phyloP scores from a whole-genome alignment of 345 rosid genomes.

The Eucalyptus tenuipes region DNA sequence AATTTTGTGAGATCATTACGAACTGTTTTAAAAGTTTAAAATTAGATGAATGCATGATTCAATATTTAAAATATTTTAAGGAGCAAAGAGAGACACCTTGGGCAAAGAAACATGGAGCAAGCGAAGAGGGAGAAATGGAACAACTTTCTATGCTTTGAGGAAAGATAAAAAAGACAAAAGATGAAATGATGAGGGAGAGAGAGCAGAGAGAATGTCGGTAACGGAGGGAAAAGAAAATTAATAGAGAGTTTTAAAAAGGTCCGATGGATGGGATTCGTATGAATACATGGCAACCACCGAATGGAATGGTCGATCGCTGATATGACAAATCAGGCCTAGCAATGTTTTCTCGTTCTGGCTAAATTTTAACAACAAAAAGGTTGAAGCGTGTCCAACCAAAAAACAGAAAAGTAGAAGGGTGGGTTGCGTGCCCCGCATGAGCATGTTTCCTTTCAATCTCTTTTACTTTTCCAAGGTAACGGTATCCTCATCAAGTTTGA shows the following conservation, averaged over 20 bases:
- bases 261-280: background rate
- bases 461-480: background rate
- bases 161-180: too few species aligned
- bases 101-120: background rate
- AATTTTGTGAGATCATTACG: background rate
- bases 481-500: background rate
- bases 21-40: too few species aligned
- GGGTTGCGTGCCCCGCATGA: background rate
- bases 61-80: background rate
- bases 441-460: background rate
- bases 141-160: background rate
- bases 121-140: background rate
- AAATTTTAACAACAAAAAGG: too few species aligned
- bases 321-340: background rate
- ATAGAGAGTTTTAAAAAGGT: background rate
- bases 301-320: background rate
- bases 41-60: too few species aligned
- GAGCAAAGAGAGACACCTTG: background rate
- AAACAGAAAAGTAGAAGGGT: background rate
- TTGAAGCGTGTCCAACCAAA: too few species aligned
- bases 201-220: background rate
- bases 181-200: background rate
- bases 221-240: background rate
- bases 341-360: background rate
- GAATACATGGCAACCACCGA: background rate